Evolutionary conservation across 441 rosid species (phyloP).

Genomic region (Populus tomentosa): DNA sequence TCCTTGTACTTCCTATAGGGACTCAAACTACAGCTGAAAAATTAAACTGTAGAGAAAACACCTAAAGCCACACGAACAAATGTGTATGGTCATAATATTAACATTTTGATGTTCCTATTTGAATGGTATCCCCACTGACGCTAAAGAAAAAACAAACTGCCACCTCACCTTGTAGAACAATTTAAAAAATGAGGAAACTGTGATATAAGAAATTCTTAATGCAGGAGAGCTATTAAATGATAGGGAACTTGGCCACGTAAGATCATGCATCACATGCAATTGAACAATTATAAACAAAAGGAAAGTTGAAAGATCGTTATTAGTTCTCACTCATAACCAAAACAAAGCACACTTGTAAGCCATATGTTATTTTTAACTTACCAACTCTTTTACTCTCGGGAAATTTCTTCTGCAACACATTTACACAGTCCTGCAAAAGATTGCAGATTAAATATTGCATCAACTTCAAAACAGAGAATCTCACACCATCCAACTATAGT

Average conservation of each 20-base stretch:
- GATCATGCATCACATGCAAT: too few relatives aligned
- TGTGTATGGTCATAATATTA: not conserved
- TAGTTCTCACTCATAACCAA: not conserved
- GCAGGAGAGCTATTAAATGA: not conserved
- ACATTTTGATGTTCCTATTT: not conserved
- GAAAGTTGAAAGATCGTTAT: not conserved
- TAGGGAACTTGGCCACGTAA: not conserved
- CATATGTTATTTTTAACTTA: constrained; percentile 36
- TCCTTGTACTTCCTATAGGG: not conserved
- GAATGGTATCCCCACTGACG: not conserved
- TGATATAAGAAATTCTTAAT: not conserved
- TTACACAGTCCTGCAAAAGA: constrained; percentile 72
- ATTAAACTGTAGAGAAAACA: not conserved
- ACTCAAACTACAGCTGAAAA: constrained; percentile 4
- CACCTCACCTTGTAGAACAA: not conserved
- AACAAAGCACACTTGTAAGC: not conserved
- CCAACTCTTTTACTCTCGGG: constrained; percentile 98
- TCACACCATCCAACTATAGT: not conserved
- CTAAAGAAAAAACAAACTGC: not conserved
- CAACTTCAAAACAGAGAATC: constrained; percentile 4
- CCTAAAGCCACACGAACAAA: not conserved
- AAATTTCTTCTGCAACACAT: constrained; percentile 66
- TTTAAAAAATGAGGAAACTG: not conserved
- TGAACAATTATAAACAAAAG: too few relatives aligned
- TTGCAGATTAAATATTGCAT: constrained; percentile 5